Base-by-base conservation (phyloP, 495 filamentous ascomycete species). In the Daldinia loculata region DNA sequence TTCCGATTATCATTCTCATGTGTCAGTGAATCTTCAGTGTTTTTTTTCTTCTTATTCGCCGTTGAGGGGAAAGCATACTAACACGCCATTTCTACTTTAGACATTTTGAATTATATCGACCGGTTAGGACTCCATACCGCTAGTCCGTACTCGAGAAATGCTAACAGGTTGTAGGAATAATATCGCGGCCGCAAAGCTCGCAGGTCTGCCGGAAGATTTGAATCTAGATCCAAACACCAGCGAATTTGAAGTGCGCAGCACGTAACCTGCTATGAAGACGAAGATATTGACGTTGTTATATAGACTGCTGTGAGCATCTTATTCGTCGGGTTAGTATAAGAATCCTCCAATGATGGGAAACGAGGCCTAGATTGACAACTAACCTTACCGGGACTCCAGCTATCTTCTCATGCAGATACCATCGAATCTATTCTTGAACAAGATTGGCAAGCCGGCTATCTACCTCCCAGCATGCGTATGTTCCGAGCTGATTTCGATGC, bases 81-180 rank as follows among this genome's bases (percentile, higher is more conserved):
- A 74, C 39, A 7, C 9, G 22, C 8, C 3, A 56, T 78, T 19
- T 76, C 75, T 30, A 61, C 78, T 57, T 79, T 81, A 84, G 93
- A 94, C 74, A 91, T 94, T 70, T 78, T 94, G 74, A 94, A 94
- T 74, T 95, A 93, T 77, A 82, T 94, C 65, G 92, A 94, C 77
- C 85, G 92, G 69, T 82, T 15, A 68, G 75, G 85, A 88, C 55
- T 87, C 85, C 24, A 30, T 48, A 66, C 12, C 68, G 69, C 26
- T 8, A 3, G 6, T 7, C 15, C n/a, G 15, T 19, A 8, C 15
- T 27, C 39, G 43, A 58, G 38, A 17, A 29, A n/a, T 32, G 36
- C 66, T 58, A 69, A 69, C 56, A 63, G 1, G 43, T 9, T 17
- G 7, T 52, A 84, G 81, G 53, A 85, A 87, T 67, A 86, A 85